These are phyloP conservation scores for Sideroxylon spinosum DNA, from an alignment of 179 eudicot species.

Conservation along the genomic window DNA sequence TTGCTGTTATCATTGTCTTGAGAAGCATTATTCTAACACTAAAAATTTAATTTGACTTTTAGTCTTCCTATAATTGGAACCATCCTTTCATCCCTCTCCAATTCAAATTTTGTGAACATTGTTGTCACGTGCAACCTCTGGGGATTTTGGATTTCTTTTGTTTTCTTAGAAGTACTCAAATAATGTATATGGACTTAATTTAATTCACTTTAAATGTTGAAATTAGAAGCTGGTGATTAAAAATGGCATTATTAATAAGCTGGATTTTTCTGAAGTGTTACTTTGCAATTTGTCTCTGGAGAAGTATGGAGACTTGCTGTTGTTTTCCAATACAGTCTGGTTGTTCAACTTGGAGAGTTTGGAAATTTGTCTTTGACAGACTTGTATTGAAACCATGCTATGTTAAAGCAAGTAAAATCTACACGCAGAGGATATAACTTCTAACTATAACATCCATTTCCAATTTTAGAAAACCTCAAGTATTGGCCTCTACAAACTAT, in stretches of 20 bases:
- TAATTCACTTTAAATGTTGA: neutral
- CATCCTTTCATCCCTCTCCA: neutral
- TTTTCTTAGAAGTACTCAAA: neutral
- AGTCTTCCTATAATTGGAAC: neutral
- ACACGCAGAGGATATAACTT: neutral
- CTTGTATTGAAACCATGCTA: neutral
- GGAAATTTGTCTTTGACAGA: neutral
- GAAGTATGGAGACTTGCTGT: neutral
- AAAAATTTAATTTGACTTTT: neutral
- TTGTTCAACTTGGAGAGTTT: neutral
- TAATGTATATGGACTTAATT: neutral
- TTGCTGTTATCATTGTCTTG: neutral
- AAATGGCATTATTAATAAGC: neutral
- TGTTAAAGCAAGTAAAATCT: slow-evolving; percentile 1
- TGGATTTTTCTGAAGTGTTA: neutral
- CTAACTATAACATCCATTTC: neutral
- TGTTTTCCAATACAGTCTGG: neutral
- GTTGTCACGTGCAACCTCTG: neutral
- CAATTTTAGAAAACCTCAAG: too few relatives aligned
- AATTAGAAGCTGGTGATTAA: neutral
- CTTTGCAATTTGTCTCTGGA: neutral
- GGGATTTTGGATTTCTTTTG: neutral
- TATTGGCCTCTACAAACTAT: neutral
- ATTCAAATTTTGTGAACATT: neutral
- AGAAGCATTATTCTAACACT: neutral